These are phyloP conservation scores for Curvularia verruculosa DNA, from an alignment of 2,329 filamentous ascomycete genomes.

Conservation along the genomic window DNA sequence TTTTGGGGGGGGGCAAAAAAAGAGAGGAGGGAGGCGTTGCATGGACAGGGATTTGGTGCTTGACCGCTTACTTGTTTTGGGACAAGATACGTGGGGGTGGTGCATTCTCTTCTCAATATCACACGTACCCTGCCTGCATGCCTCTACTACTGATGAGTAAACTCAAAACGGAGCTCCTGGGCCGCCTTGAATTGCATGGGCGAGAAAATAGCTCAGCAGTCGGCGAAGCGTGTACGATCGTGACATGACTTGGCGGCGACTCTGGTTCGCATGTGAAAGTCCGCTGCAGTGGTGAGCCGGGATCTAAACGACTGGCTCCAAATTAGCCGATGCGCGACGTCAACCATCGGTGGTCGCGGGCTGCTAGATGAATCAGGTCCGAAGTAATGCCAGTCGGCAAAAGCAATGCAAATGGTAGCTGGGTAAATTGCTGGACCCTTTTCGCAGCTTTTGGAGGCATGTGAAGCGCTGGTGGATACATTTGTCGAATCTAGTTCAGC, in stretches of 20 bases:
- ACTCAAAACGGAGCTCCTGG: neutral
- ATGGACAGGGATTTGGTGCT: slow-evolving; percentile 21
- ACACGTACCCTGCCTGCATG: slow-evolving; percentile 11
- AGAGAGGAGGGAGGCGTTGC: slow-evolving; percentile 15
- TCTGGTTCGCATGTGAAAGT: slow-evolving; percentile 24
- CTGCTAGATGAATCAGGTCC: slow-evolving; percentile 17
- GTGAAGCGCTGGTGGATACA: slow-evolving; percentile 2
- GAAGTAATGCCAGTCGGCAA: slow-evolving; percentile 13
- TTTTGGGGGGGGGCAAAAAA: slow-evolving; percentile 8
- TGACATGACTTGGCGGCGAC: neutral
- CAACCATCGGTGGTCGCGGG: slow-evolving; percentile 14
- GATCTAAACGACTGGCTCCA: slow-evolving; percentile 20
- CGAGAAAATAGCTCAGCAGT: neutral
- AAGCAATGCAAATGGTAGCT: neutral
- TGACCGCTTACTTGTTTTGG: slow-evolving; percentile 25
- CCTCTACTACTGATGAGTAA: slow-evolving; percentile 7
- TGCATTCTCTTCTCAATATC: slow-evolving; percentile 16
- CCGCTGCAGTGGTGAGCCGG: slow-evolving; percentile 17
- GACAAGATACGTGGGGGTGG: slow-evolving; percentile 29
- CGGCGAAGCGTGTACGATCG: neutral
- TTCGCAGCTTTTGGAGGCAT: neutral
- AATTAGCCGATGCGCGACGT: slow-evolving; percentile 23
- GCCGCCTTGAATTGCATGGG: neutral
- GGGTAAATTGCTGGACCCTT: slow-evolving; percentile 11
- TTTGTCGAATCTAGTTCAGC: neutral